Conservation (phyloP, 2,329 filamentous ascomycete species). For the Didymella pinodella region DNA sequence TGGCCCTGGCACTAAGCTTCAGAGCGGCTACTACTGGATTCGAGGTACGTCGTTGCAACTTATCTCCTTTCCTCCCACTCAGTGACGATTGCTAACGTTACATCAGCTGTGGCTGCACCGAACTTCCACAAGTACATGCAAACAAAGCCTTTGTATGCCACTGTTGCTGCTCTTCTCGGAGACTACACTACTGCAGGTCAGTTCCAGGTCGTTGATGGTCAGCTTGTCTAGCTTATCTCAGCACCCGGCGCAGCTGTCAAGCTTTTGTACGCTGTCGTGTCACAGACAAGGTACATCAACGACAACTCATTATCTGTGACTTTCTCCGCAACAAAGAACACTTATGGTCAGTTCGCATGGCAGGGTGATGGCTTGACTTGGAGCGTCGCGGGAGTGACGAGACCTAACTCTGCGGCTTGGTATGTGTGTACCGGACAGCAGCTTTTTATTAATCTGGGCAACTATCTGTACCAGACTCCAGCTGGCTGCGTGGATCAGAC, state of each 20-base stretch:
- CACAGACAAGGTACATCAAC: constrained; percentile 39
- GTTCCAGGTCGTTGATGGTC: constrained; percentile 64
- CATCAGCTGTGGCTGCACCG: constrained; percentile 58
- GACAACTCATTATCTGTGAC: constrained; percentile 57
- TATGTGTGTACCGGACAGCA: constrained; percentile 63
- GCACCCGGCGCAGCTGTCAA: constrained; percentile 56
- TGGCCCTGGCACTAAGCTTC: constrained; percentile 57
- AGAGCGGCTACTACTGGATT: constrained; percentile 64
- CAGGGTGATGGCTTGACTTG: constrained; percentile 67
- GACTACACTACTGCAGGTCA: constrained; percentile 64
- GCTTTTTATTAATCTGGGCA: constrained; percentile 67
- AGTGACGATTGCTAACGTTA: constrained; percentile 27
- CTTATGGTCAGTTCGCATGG: constrained; percentile 65
- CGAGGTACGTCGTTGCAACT: constrained; percentile 40
- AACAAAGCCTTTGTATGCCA: constrained; percentile 46
- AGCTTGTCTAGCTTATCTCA: constrained; percentile 64
- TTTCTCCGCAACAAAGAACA: constrained; percentile 61
- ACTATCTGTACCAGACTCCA: constrained; percentile 66
- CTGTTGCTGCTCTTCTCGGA: constrained; percentile 61
- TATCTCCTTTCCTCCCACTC: background rate
- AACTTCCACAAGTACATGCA: constrained; percentile 60
- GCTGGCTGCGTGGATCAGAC: constrained; percentile 67
- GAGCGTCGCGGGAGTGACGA: constrained; percentile 57
- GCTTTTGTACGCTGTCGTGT: constrained; percentile 45
- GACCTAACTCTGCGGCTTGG: constrained; percentile 67